Base-by-base conservation (phyloP, 2,329 filamentous ascomycete genomes). In the Curvularia sp. region DNA sequence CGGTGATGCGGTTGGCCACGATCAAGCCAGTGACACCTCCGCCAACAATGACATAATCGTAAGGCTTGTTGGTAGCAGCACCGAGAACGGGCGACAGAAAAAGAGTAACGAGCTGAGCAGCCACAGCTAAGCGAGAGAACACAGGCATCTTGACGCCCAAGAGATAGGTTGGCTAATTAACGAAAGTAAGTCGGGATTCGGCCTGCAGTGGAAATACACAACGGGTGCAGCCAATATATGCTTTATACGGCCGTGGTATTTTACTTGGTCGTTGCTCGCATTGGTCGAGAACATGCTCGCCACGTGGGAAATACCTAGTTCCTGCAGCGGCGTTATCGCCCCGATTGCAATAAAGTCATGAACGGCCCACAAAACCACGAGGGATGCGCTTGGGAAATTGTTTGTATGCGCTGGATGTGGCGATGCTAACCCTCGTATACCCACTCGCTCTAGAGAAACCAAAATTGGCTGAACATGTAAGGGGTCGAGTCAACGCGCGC, bases 21-120 rank as follows among this genome's bases (percentile, higher is more conserved):
- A 72, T 60, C 43, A 72, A 56, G 5, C 72, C 72, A 12, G 64
- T 71, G n/a, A 70, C 61, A 38, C 71, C 72, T 42, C 69, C 72
- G 47, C 72, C 72, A 32, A 74, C 67, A 38, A 74, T 69, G 7
- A 74, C 64, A 64, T 74, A 74, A 55, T 74, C 72, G 34, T 71
- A 72, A 27, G 64, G 55, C 34, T 57, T 52, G 21, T 53, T 50
- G 13, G 57, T 49, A 9, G 51, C 60, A 10, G 54, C 57, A 43
- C 60, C 60, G 49, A 63, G 60, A 54, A 62, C 65, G 10, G 67
- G 65, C 12, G 61, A 58, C n/a, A 70, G 23, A 30, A 69, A 55
- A 19, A 67, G 53, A 60, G 64, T 58, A 55, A 69, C 50, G 15
- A 71, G 59, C 63, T 70, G 69, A 47, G 65, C 60, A 49, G 66